phyloP scores from a whole-genome alignment of 306 rosid species.

The Neltuma alba region DNA sequence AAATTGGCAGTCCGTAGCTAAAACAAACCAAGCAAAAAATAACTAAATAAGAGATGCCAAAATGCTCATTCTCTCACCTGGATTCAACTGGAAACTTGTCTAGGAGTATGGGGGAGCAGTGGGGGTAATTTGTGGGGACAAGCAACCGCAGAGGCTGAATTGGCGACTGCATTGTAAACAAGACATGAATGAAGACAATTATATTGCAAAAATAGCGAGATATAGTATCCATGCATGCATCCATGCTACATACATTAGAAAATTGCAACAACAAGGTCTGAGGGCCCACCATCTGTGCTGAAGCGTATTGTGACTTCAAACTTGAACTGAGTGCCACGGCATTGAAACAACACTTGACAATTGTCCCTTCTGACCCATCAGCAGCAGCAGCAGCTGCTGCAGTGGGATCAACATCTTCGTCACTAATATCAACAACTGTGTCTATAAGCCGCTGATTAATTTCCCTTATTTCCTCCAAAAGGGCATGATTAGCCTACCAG shows the following conservation, averaged over 20 bases:
- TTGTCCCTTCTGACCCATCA: slow-evolving; percentile 75
- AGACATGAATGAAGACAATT: slow-evolving; percentile 32
- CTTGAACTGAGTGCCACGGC: slow-evolving; percentile 89
- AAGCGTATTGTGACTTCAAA: slow-evolving; percentile 80
- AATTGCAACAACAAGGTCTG: slow-evolving; percentile 12
- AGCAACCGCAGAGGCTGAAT: slow-evolving; percentile 88
- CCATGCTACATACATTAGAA: neutral
- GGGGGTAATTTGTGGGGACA: slow-evolving; percentile 89
- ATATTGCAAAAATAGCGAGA: slow-evolving; percentile 1
- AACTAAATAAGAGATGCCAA: slow-evolving; percentile 26
- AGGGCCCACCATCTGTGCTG: slow-evolving; percentile 71
- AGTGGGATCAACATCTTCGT: slow-evolving; percentile 76
- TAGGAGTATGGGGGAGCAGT: slow-evolving; percentile 78
- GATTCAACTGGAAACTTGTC: slow-evolving; percentile 84
- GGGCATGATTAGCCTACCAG: slow-evolving; percentile 81
- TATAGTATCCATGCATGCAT: neutral
- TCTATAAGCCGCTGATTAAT: slow-evolving; percentile 84
- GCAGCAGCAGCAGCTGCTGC: slow-evolving; percentile 63
- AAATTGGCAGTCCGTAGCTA: slow-evolving; percentile 14
- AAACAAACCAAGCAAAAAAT: slow-evolving; percentile 28
- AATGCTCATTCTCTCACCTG: slow-evolving; percentile 57
- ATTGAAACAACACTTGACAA: slow-evolving; percentile 85
- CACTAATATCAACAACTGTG: slow-evolving; percentile 75
- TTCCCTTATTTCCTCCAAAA: slow-evolving; percentile 83
- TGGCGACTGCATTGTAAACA: slow-evolving; percentile 70